Evolutionary conservation across 1,139 yeast species (phyloP).

Genomic region (Lodderomyces margitis): DNA sequence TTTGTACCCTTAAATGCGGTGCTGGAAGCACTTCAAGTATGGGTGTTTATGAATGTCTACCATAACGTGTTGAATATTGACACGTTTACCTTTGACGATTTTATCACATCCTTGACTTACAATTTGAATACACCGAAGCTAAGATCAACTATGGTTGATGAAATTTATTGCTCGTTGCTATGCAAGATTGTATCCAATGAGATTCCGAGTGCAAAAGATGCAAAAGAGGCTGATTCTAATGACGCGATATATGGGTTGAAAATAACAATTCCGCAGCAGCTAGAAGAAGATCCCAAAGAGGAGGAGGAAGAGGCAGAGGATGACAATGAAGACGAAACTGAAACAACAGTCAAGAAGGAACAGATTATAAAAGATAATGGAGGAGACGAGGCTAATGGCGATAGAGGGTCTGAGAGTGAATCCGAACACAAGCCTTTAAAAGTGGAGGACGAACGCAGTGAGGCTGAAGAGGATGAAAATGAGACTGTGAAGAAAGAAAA

Average conservation of each 20-base stretch:
- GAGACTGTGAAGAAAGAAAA: conserved; percentile 21
- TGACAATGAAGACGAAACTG: conserved; percentile 26
- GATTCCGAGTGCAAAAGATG: conserved; percentile 25
- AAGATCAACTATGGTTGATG: conserved; percentile 52
- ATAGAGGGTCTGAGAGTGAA: conserved; percentile 28
- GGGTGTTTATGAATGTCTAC: conserved; percentile 76
- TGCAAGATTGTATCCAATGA: conserved; percentile 44
- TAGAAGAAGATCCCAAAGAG: conserved; percentile 14
- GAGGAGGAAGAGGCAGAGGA: conserved; percentile 18
- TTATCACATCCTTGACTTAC: conserved; percentile 64
- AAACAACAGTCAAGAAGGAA: conserved; percentile 16
- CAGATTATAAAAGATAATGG: conserved; percentile 12
- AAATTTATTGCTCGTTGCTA: conserved; percentile 66
- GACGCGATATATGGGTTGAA: conserved; percentile 36
- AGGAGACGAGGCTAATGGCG: conserved; percentile 16
- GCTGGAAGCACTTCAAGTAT: conserved; percentile 58
- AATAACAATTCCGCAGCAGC: conserved; percentile 41
- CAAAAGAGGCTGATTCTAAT: conserved; percentile 22
- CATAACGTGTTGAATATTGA: conserved; percentile 62
- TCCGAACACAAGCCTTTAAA: conserved; percentile 22
- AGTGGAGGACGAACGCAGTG: conserved; percentile 27
- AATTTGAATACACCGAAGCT: conserved; percentile 34
- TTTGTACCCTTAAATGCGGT: conserved; percentile 15
- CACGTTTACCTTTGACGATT: conserved; percentile 79
- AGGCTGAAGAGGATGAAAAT: conserved; percentile 16